These are phyloP conservation scores for Aspergillus pseudoglaucus DNA, from an alignment of 2,329 filamentous ascomycete genomes.

Conservation along the genomic window DNA sequence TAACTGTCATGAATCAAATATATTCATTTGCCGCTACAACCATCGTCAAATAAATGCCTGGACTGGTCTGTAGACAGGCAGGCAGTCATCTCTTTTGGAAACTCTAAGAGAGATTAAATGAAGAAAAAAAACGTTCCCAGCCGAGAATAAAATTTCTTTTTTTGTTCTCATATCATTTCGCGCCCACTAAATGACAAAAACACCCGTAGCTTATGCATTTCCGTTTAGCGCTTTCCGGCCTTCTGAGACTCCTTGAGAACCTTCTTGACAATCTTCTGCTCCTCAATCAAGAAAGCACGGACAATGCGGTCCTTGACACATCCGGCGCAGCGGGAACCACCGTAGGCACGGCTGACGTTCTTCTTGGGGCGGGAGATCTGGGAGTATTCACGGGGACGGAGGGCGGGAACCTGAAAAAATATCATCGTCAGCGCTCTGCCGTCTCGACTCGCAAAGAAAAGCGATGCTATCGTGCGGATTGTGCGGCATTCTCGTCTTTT, in stretches of 20 bases:
- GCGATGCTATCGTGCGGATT: slow-evolving; percentile 1
- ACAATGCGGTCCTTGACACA: slow-evolving; percentile 98
- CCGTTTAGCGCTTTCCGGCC: slow-evolving; percentile 40
- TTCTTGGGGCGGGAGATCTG: slow-evolving; percentile 98
- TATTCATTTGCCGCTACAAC: not conserved
- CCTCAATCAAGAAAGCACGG: slow-evolving; percentile 98
- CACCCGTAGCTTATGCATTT: slow-evolving; percentile 18
- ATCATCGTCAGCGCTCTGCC: slow-evolving; percentile 9
- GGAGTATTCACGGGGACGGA: slow-evolving; percentile 96
- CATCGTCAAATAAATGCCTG: not conserved
- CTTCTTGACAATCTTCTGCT: slow-evolving; percentile 99
- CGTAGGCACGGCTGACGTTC: slow-evolving; percentile 97
- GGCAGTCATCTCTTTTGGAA: too few relatives aligned
- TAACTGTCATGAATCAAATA: not conserved
- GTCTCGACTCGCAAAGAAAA: not conserved
- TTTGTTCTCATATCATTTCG: slow-evolving; percentile 19
- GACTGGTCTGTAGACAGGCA: not conserved
- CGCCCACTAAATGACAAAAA: slow-evolving; percentile 28
- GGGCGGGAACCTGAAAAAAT: slow-evolving; percentile 73
- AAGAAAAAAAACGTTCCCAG: slow-evolving; percentile 28
- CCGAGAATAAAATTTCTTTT: slow-evolving; percentile 5
- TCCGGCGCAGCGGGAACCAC: slow-evolving; percentile 96
- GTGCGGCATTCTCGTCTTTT: slow-evolving; percentile 7
- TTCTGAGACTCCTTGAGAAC: slow-evolving; percentile 94
- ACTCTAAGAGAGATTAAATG: not conserved